Base-by-base conservation (phyloP, 192 early-diverging fungal species). In the Jimgerdemannia flammicorona region DNA sequence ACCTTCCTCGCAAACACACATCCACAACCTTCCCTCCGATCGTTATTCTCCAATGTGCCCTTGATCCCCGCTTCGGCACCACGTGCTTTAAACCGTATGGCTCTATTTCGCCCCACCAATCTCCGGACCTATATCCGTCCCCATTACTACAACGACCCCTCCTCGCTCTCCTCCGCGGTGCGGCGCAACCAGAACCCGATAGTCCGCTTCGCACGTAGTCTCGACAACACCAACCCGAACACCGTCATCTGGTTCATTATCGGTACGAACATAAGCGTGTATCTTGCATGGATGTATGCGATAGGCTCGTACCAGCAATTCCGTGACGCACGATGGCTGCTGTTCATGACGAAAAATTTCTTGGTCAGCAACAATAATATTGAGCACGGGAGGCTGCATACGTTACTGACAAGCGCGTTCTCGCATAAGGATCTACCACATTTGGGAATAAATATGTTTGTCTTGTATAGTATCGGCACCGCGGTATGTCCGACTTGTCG, bases 201-300 rank as follows among this genome's bases (percentile, higher is more conserved):
- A 3, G 44, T 42, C 3, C 72, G 71, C 59, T 19, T 77, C 29
- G 70, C 73, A 8, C 73, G 77, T 43, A 40, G 49, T 7, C 3
- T 78, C 40, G 77, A 78, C 63, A 69, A 75, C n/a, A 72, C 72
- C 18, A 65, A 74, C 66, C 77, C 77, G 29, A 79, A 78, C 44
- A 79, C 70, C 3, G 63, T 87, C 4, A 74, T 87, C n/a, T 84
- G 84, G 67, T 40, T 74, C 0, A 75, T 87, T 3, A 74, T 85
- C 20, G 83, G 78, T 17, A 74, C 78, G 65, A 87, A 87, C 64
- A 77, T 81, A 3, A 67, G 65, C 4, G 82, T 87, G 0, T 87
- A 80, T 81, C 64, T 75, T 20, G 64, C 73, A n/a, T 87, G 86
- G 86, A 78, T 85, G 68, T 87, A 85, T 43, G 83, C 83, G 19